Evolutionary conservation across 345 rosid species (phyloP).

Genomic region (Reutealis trisperma): DNA sequence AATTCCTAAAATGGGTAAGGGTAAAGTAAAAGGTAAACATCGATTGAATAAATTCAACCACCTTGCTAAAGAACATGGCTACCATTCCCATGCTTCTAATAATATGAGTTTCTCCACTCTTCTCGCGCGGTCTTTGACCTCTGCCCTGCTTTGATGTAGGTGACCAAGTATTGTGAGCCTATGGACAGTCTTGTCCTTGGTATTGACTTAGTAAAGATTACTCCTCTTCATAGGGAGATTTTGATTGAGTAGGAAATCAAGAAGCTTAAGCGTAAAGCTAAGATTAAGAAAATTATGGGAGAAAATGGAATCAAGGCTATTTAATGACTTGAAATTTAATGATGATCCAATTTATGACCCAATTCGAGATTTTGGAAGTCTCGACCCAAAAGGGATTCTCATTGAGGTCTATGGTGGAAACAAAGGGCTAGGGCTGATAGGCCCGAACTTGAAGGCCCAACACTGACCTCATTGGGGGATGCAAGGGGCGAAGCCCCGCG

Average conservation of each 20-base stretch:
- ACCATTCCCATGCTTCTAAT: constrained; percentile 93
- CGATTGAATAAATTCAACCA: constrained; percentile 78
- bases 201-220: constrained; percentile 71
- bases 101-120: constrained; percentile 57
- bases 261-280: constrained; percentile 63
- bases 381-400: no score
- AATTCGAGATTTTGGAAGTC: no score
- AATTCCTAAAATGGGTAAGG: constrained; percentile 33
- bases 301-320: constrained; percentile 61
- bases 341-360: no score
- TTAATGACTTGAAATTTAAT: no score
- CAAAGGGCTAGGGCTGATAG: no score
- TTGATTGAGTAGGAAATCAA: constrained; percentile 83
- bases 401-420: no score
- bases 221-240: constrained; percentile 66
- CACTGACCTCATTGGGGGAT: no score
- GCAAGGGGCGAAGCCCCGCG: no score
- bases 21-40: constrained; percentile 77
- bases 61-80: constrained; percentile 90
- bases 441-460: no score
- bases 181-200: constrained; percentile 94
- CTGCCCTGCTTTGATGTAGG: constrained; percentile 99
- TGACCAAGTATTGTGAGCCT: constrained; percentile 79
- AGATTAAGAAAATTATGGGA: constrained; percentile 63
- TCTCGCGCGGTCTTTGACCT: constrained; percentile 84